Evolutionary conservation across 73 alveolate genomes (phyloP).

Genomic region (Stentor coeruleus): DNA sequence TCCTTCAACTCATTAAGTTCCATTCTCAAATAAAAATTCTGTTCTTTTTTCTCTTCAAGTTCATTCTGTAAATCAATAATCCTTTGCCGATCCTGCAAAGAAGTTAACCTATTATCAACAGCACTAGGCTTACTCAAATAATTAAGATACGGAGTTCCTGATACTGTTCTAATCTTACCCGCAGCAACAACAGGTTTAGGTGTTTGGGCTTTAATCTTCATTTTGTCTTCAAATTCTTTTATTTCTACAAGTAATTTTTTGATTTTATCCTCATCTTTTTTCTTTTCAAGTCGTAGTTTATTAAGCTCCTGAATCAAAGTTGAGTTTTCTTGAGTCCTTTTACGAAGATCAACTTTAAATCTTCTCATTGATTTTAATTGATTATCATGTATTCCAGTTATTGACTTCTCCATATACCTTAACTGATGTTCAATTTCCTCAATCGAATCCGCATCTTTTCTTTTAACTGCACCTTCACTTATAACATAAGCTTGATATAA

Average conservation of each 20-base stretch:
- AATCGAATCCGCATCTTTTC: constrained; percentile 79
- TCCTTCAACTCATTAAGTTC: constrained; percentile 17
- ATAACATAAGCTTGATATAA: constrained; percentile 78
- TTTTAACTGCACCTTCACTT: constrained; percentile 71
- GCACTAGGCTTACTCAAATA: constrained; percentile 5
- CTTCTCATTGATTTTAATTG: constrained; percentile 70
- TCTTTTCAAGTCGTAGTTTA: constrained; percentile 32
- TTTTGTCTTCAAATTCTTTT: neutral
- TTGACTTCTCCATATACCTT: constrained; percentile 77
- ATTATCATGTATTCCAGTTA: constrained; percentile 67
- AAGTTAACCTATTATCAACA: neutral
- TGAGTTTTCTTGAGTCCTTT: constrained; percentile 79
- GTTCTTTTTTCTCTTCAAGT: constrained; percentile 16
- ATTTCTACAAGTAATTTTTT: neutral
- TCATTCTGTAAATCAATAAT: constrained; percentile 25
- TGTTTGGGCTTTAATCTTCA: neutral
- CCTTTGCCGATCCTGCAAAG: constrained; percentile 25
- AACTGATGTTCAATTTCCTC: constrained; percentile 81
- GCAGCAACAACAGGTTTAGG: neutral
- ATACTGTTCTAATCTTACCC: neutral
- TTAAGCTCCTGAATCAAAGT: constrained; percentile 70
- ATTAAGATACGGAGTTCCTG: neutral
- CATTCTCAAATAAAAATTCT: constrained; percentile 29
- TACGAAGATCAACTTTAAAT: constrained; percentile 70
- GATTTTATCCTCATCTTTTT: constrained; percentile 9